Evolutionary conservation across 1,284 basidiomycete species (phyloP).

Genomic region (Xerocomus amazonicus): DNA sequence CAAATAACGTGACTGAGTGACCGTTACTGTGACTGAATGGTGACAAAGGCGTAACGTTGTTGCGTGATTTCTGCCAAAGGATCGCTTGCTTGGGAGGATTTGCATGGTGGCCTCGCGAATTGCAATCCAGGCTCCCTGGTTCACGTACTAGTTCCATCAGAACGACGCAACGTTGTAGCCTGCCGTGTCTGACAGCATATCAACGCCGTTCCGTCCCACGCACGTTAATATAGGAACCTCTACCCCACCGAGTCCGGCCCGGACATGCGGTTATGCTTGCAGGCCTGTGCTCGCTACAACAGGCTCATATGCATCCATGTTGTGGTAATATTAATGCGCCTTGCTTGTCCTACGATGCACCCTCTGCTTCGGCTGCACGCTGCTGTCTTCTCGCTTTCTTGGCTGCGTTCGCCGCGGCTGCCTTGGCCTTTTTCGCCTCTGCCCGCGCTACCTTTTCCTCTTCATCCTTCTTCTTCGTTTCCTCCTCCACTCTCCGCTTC

Average conservation of each 20-base stretch:
- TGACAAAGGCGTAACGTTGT: neutral
- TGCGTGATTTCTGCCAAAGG: slow-evolving; percentile 34
- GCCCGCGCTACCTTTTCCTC: slow-evolving; percentile 53
- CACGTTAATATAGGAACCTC: slow-evolving; percentile 19
- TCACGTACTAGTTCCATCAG: too few species aligned
- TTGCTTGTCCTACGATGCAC: slow-evolving; percentile 7
- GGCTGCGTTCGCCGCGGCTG: slow-evolving; percentile 83
- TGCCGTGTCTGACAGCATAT: slow-evolving; percentile 24
- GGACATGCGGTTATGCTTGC: neutral
- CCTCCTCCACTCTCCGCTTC: slow-evolving; percentile 64
- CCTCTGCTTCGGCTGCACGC: slow-evolving; percentile 27
- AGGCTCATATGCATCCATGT: neutral
- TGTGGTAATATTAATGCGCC: too few species aligned
- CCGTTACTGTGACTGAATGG: neutral
- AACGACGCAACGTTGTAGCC: slow-evolving; percentile 20
- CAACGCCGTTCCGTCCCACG: slow-evolving; percentile 14
- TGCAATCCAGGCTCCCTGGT: neutral
- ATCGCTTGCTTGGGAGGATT: too few species aligned
- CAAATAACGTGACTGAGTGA: slow-evolving; percentile 21
- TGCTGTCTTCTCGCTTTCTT: slow-evolving; percentile 74
- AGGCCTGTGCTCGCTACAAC: slow-evolving; percentile 8
- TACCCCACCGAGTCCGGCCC: neutral
- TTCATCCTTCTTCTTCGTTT: slow-evolving; percentile 40
- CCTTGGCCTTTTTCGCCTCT: slow-evolving; percentile 81
- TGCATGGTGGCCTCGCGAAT: too few species aligned